Percentiles rank a stretch among this genome's conserved stretches.
phyloP scores from a whole-genome alignment of 2,329 filamentous ascomycete genomes.

The Penicillium oxalicum region DNA sequence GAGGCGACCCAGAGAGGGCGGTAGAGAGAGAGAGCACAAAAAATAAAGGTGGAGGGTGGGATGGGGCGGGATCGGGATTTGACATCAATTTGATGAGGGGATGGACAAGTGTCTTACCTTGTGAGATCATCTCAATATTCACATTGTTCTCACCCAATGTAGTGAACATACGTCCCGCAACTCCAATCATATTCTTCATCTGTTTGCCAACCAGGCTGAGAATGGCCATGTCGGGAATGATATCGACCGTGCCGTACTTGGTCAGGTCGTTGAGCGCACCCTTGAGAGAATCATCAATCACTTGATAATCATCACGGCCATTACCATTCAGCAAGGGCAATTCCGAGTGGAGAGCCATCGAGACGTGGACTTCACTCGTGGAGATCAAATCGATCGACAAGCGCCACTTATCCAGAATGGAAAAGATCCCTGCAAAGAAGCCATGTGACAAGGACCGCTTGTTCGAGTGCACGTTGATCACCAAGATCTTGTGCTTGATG shows the following conservation, averaged over 20 bases:
- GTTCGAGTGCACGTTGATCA: slow-evolving; percentile 97
- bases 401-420: slow-evolving; percentile 76
- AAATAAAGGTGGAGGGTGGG: not conserved
- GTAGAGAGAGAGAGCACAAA: not conserved
- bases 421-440: slow-evolving; percentile 91
- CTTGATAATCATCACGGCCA: slow-evolving; percentile 46
- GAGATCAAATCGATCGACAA: slow-evolving; percentile 95
- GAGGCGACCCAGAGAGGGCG: slow-evolving; percentile 2
- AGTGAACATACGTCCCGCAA: slow-evolving; percentile 90
- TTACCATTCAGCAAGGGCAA: slow-evolving; percentile 48
- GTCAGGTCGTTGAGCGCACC: slow-evolving; percentile 65
- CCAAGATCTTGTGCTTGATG: slow-evolving; percentile 93
- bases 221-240: slow-evolving; percentile 89
- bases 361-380: slow-evolving; percentile 93
- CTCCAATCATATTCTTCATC: slow-evolving; percentile 96
- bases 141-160: slow-evolving; percentile 88
- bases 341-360: slow-evolving; percentile 88
- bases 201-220: slow-evolving; percentile 89
- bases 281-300: slow-evolving; percentile 58
- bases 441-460: slow-evolving; percentile 93
- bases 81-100: slow-evolving; percentile 1
- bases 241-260: slow-evolving; percentile 81
- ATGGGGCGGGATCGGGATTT: not conserved
- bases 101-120: slow-evolving; percentile 56
- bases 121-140: slow-evolving; percentile 99